These are phyloP conservation scores for Phaffomyces opuntiae DNA, from an alignment of 805 yeast species.

Conservation along the genomic window DNA sequence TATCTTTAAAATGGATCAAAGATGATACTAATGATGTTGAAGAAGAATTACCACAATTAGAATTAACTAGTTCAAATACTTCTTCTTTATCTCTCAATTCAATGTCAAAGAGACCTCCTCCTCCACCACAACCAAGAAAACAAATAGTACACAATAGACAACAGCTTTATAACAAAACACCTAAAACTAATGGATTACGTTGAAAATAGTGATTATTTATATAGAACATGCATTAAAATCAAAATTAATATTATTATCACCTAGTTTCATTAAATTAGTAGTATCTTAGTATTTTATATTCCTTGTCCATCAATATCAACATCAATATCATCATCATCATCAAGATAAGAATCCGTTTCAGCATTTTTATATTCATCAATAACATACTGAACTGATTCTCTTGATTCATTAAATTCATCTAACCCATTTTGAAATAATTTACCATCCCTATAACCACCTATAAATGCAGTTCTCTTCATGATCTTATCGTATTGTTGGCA, in stretches of 20 bases:
- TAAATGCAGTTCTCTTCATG: conserved; percentile 73
- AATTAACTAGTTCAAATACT: conserved; percentile 8
- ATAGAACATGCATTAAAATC: too few relatives aligned
- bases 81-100: conserved; percentile 25
- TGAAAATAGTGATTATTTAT: background rate
- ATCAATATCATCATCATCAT: conserved; percentile 33
- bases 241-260: too few relatives aligned
- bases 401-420: conserved; percentile 69
- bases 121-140: conserved; percentile 25
- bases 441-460: conserved; percentile 61
- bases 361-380: conserved; percentile 76
- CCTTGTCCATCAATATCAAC: conserved; percentile 8
- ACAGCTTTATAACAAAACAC: conserved; percentile 1
- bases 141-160: conserved; percentile 2
- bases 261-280: too few relatives aligned
- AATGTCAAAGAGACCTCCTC: conserved; percentile 23
- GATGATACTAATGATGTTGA: conserved; percentile 3
- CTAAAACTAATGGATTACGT: conserved; percentile 3
- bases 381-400: conserved; percentile 66
- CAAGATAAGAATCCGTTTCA: conserved; percentile 42
- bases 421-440: conserved; percentile 31
- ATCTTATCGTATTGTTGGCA: conserved; percentile 74
- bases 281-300: background rate
- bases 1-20: conserved; percentile 26
- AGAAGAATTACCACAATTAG: conserved; percentile 6